Evolutionary conservation across 805 yeast genomes (phyloP).

Genomic region (Torulaspora microellipsoides): DNA sequence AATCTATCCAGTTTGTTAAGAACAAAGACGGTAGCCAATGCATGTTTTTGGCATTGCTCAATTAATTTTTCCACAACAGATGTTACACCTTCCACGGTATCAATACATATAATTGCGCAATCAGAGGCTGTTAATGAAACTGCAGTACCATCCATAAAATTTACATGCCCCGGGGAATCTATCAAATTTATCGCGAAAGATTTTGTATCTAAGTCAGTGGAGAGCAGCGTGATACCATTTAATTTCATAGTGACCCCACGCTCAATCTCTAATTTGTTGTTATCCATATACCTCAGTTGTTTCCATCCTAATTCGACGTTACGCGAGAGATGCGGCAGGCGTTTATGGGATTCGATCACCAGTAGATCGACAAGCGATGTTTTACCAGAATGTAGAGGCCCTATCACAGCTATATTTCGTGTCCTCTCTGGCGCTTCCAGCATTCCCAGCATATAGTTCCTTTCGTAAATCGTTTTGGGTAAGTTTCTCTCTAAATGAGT

Average conservation of each 20-base stretch:
- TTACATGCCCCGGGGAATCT: slow-evolving; percentile 91
- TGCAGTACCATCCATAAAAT: slow-evolving; percentile 72
- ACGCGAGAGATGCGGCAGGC: slow-evolving; percentile 26
- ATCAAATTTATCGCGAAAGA: slow-evolving; percentile 59
- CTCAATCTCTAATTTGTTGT: slow-evolving; percentile 59
- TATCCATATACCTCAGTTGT: slow-evolving; percentile 65
- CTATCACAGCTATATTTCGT: slow-evolving; percentile 74
- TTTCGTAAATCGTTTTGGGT: slow-evolving; percentile 58
- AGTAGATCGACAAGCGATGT: slow-evolving; percentile 70
- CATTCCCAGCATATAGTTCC: slow-evolving; percentile 54
- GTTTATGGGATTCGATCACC: slow-evolving; percentile 58
- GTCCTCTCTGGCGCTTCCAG: slow-evolving; percentile 55
- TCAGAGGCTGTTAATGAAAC: slow-evolving; percentile 58
- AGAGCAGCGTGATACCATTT: slow-evolving; percentile 55
- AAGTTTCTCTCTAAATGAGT: slow-evolving; percentile 28
- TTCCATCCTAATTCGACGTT: slow-evolving; percentile 37
- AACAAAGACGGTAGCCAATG: slow-evolving; percentile 53
- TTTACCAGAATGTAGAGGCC: slow-evolving; percentile 81
- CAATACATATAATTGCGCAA: slow-evolving; percentile 67
- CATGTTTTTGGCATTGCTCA: slow-evolving; percentile 45
- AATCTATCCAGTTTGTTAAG: slow-evolving; percentile 82
- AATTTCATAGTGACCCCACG: slow-evolving; percentile 67
- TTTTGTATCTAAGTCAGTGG: slow-evolving; percentile 48
- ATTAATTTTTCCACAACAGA: slow-evolving; percentile 51
- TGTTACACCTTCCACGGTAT: slow-evolving; percentile 77